phyloP scores from a whole-genome alignment of 2,329 filamentous ascomycete species.

The Trichoderma lentiforme region DNA sequence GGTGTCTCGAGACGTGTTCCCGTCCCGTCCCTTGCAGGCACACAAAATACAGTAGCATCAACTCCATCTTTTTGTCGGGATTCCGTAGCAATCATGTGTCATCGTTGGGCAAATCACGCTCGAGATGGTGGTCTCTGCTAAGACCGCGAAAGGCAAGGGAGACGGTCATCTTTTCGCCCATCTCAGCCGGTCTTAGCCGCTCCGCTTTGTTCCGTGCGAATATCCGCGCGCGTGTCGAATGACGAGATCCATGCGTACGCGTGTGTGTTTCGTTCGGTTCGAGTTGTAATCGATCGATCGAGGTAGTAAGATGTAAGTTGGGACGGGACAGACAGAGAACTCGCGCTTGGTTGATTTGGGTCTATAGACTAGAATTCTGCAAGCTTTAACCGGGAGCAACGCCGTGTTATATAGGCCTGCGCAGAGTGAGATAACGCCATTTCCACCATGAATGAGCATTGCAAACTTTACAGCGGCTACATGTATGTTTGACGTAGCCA shows the following conservation, averaged over 20 bases:
- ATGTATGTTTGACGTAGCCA: neutral
- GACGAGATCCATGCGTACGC: neutral
- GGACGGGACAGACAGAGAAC: neutral
- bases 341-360: neutral
- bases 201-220: neutral
- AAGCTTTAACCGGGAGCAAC: neutral
- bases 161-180: slow-evolving; percentile 5
- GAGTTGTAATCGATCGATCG: neutral
- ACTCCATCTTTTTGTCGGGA: neutral
- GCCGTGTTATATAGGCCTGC: neutral
- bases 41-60: neutral
- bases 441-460: neutral
- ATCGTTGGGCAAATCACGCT: neutral
- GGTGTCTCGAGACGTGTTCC: neutral
- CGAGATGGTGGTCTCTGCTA: neutral
- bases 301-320: neutral
- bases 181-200: slow-evolving; percentile 9
- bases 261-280: neutral
- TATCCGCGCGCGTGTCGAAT: neutral
- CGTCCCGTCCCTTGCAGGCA: neutral
- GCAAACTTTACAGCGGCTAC: neutral
- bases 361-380: neutral
- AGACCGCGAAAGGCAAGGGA: neutral
- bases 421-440: neutral
- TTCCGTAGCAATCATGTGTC: neutral